Percentiles rank a stretch among this genome's conserved stretches.
phyloP scores from a whole-genome alignment of 2,329 filamentous ascomycete species.

The Aspergillus luchuensis region DNA sequence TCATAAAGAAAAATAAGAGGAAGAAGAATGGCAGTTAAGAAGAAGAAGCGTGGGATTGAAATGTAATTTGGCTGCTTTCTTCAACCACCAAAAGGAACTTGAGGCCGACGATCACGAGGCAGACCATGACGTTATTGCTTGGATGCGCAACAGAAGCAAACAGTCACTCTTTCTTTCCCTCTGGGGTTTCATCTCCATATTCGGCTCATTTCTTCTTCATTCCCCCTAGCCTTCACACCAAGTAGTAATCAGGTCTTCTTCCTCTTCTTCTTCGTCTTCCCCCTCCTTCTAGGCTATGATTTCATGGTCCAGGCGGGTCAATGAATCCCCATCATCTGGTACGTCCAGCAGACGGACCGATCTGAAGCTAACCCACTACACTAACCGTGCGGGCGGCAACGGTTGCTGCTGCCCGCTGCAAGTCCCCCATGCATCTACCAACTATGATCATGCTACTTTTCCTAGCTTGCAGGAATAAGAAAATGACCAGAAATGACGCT shows the following conservation, averaged over 20 bases:
- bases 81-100: neutral
- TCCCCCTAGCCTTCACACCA: neutral
- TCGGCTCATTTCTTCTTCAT: neutral
- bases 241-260: neutral
- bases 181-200: neutral
- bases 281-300: neutral
- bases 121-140: slow-evolving; percentile 15
- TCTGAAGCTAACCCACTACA: neutral
- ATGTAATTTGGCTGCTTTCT: neutral
- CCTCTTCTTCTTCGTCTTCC: neutral
- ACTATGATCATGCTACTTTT: neutral
- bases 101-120: slow-evolving; percentile 16
- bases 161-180: neutral
- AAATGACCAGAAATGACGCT: neutral
- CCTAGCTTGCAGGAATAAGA: neutral
- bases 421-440: neutral
- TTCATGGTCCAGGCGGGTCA: slow-evolving; percentile 6
- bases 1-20: neutral
- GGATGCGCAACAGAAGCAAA: neutral
- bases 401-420: neutral
- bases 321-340: slow-evolving; percentile 6
- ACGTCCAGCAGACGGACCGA: slow-evolving; percentile 6
- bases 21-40: neutral
- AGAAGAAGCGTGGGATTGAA: neutral
- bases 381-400: slow-evolving; percentile 2